These are phyloP conservation scores for Carallia brachiata DNA, from an alignment of 345 rosid species.

Conservation along the genomic window DNA sequence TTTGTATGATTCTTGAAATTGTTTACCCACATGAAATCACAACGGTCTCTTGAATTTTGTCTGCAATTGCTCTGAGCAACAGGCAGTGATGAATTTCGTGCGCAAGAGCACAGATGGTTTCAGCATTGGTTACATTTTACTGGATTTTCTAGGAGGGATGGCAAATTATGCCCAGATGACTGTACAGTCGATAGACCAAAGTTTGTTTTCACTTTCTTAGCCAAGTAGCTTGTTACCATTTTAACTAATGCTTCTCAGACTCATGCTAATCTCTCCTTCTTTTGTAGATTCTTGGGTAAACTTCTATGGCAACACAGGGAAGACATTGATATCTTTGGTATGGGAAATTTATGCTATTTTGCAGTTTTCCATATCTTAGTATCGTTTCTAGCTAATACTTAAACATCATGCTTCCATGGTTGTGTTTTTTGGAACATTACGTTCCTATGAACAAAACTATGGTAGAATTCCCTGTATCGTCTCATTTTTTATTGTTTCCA, in stretches of 20 bases:
- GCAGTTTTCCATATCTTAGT: background rate
- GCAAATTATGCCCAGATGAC: slow-evolving; percentile 73
- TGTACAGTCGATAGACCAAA: slow-evolving; percentile 83
- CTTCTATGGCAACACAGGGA: slow-evolving; percentile 93
- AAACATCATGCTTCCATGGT: too few species aligned
- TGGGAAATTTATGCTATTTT: slow-evolving; percentile 11
- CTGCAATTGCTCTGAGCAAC: slow-evolving; percentile 20
- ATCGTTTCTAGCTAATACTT: background rate
- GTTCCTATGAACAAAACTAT: background rate
- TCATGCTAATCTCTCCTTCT: slow-evolving; percentile 1
- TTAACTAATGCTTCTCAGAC: background rate
- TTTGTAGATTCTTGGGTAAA: slow-evolving; percentile 89
- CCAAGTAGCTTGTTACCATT: slow-evolving; percentile 5
- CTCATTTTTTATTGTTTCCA: background rate
- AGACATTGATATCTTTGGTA: slow-evolving; percentile 81
- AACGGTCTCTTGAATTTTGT: background rate
- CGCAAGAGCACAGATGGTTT: slow-evolving; percentile 91
- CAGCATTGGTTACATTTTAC: slow-evolving; percentile 84
- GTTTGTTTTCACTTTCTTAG: slow-evolving; percentile 32
- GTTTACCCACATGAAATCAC: background rate
- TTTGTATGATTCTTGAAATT: background rate
- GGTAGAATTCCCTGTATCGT: too few species aligned
- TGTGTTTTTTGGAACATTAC: too few species aligned
- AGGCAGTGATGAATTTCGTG: slow-evolving; percentile 81
- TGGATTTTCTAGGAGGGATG: slow-evolving; percentile 79